Conservation (phyloP, 2,329 filamentous ascomycete species). For the Arachnopeziza araneosa region DNA sequence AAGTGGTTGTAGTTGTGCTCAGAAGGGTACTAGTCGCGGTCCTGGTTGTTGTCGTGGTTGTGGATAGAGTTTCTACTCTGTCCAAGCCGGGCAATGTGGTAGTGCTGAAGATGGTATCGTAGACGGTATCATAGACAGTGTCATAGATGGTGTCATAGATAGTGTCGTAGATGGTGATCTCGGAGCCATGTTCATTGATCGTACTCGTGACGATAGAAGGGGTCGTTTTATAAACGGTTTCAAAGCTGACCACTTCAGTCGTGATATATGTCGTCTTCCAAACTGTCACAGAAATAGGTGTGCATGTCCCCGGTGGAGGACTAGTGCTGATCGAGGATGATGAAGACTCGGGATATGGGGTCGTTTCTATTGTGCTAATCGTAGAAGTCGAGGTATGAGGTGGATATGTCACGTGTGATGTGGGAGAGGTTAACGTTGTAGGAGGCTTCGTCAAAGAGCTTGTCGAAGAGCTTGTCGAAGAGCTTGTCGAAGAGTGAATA, state of each 20-base stretch:
- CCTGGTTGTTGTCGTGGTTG: background rate
- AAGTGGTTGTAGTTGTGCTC: conserved; percentile 25
- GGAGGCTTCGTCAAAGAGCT: background rate
- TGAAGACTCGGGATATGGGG: background rate
- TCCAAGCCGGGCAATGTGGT: background rate
- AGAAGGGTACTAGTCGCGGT: conserved; percentile 4
- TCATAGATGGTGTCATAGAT: background rate
- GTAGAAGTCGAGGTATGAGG: background rate
- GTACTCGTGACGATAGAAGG: background rate
- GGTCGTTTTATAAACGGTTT: background rate
- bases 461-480: background rate
- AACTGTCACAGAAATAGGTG: conserved; percentile 4
- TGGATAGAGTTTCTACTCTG: background rate
- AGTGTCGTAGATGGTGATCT: background rate
- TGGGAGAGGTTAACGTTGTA: background rate
- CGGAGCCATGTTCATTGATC: background rate
- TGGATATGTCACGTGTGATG: background rate
- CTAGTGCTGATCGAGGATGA: background rate
- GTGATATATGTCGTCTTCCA: conserved; percentile 8
- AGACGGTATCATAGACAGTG: conserved; percentile 4
- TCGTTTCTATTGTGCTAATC: background rate
- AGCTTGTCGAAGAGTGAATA: background rate
- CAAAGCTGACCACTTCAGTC: conserved; percentile 2
- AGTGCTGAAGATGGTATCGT: background rate
- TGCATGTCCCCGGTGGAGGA: background rate